Percentiles rank a stretch among this genome's conserved stretches.
phyloP scores from a whole-genome alignment of 108 stramenopile species.

The Epipyxis sp. region DNA sequence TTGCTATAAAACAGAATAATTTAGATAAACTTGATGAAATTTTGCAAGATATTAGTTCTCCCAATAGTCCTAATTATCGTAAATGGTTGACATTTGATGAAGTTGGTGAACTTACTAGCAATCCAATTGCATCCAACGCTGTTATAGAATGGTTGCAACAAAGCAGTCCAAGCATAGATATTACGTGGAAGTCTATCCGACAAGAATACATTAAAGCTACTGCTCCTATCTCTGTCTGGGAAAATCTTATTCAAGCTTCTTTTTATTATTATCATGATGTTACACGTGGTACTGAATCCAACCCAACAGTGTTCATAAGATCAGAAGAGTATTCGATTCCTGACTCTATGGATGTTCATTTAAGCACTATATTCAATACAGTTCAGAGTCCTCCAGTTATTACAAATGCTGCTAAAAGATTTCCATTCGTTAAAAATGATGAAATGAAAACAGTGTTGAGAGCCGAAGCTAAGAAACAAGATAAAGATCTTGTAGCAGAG shows the following conservation, averaged over 20 bases:
- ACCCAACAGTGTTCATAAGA: not conserved
- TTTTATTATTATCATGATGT: not conserved
- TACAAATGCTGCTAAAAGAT: no score
- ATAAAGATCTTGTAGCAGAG: not conserved
- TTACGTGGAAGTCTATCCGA: slow-evolving; percentile 6
- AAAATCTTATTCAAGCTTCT: slow-evolving; percentile 20
- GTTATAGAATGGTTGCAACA: not conserved
- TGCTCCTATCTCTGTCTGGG: slow-evolving; percentile 19
- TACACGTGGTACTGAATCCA: not conserved
- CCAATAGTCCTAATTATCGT: slow-evolving; percentile 19
- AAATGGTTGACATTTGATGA: slow-evolving; percentile 25
- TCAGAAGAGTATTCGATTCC: not conserved
- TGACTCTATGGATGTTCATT: not conserved
- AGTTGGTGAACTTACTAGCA: slow-evolving; percentile 11
- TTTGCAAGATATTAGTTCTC: slow-evolving; percentile 20
- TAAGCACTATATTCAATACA: not conserved
- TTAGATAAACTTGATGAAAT: slow-evolving; percentile 1
- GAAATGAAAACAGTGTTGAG: not conserved
- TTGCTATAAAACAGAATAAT: not conserved
- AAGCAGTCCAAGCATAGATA: not conserved
- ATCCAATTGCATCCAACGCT: not conserved
- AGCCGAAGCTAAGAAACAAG: not conserved
- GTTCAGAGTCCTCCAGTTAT: not conserved
- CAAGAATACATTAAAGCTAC: slow-evolving; percentile 5
- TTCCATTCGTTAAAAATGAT: no score